Base-by-base conservation (phyloP, 441 rosid genomes). In the Gossypium laxum region DNA sequence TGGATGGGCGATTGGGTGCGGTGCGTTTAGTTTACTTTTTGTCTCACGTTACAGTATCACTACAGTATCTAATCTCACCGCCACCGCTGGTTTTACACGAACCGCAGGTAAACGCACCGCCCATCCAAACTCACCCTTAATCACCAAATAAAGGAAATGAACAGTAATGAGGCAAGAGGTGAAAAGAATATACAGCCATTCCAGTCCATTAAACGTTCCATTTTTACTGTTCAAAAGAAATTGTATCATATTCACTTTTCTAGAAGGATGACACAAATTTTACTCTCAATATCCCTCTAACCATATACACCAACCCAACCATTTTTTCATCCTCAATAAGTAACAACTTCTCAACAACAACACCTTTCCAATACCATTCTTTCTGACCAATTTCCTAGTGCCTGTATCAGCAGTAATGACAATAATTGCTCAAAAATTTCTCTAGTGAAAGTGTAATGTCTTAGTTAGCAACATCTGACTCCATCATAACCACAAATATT, bases 361-460 rank as follows among this genome's bases (percentile, higher is more conserved):
- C 18, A 63, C 52, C 51, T 41, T 61, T 60, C 21, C 51, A 63
- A 63, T 50, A 18, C 22, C 26, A 5, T 38, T 62, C 30, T 17
- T 32, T 15, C 2, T 60, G 45, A 14, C 45, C 7, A 11, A 57
- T 14, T 60, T 30, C 21, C n/a, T 30, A 59, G 45, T 30, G 43
- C 65, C 17, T 15, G 12, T 60, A 30, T 32, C 66, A 7, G 24
- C 11, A 30, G 24, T 45, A 41, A 41, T 0, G 11, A 21, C 18
- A n/a, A 1, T 43, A 28, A 43, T 21, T 21, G 12, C 54, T 12
- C 5, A 43, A 14, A 43, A 43, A 17, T 1, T 62, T 38, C 26
- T 21, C 69, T 12, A 1, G 17, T 64, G 11, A 43, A 64, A 64
- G 64, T 59, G 43, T 22, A 61, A 18, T 62, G 50, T 75, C 55